These are phyloP conservation scores for Zelonia costaricensis DNA, from an alignment of 208 protist species.

Conservation along the genomic window DNA sequence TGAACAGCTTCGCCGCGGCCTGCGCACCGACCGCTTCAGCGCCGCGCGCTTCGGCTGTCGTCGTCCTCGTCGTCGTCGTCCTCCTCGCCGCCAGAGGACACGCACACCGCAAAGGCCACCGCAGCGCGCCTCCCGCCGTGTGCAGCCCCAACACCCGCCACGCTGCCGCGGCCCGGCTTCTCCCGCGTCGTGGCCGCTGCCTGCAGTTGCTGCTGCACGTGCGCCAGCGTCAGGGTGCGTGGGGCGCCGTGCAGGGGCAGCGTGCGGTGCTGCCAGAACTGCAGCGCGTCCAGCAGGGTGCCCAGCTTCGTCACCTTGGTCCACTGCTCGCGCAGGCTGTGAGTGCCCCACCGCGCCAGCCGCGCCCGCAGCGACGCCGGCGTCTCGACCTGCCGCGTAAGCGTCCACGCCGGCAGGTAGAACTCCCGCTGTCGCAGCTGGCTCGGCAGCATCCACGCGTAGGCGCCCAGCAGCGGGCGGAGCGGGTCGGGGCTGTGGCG, in stretches of 20 bases:
- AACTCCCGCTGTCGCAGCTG: conserved; percentile 59
- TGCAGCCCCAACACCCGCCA: no score
- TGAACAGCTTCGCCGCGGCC: no score
- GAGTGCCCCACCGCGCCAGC: conserved; percentile 46
- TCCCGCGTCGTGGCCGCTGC: not conserved
- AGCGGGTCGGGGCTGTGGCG: conserved; percentile 69
- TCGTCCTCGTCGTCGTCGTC: conserved; percentile 2
- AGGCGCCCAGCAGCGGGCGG: conserved; percentile 57
- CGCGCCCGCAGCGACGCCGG: conserved; percentile 39
- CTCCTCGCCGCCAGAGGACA: conserved; percentile 23
- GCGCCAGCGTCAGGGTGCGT: conserved; percentile 30
- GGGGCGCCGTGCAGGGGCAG: conserved; percentile 35
- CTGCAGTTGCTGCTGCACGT: conserved; percentile 27
- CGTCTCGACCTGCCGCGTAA: conserved; percentile 53
- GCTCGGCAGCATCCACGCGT: conserved; percentile 73
- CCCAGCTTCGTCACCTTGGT: conserved; percentile 78
- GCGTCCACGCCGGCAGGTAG: conserved; percentile 35
- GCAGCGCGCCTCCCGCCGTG: not conserved
- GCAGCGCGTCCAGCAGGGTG: conserved; percentile 50
- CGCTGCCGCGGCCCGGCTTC: not conserved
- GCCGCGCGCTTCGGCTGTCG: not conserved
- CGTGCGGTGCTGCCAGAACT: conserved; percentile 33
- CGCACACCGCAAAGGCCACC: conserved; percentile 9
- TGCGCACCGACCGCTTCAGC: not conserved
- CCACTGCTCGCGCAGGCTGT: conserved; percentile 75